phyloP scores from a whole-genome alignment of 768 basidiomycete species.

The Xerocomus spinulosus region DNA sequence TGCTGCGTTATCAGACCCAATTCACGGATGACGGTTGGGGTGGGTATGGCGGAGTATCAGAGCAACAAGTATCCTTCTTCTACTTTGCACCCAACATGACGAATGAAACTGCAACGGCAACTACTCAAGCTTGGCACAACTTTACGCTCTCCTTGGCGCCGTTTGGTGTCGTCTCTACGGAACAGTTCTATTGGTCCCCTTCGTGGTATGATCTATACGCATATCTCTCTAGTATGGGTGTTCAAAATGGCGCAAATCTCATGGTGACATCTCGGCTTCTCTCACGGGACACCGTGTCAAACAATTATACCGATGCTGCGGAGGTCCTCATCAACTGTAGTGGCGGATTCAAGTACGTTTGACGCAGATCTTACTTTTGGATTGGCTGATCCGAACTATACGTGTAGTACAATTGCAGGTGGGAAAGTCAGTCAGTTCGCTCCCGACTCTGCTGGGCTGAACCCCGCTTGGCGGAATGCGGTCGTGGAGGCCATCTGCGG shows the following conservation, averaged over 20 bases:
- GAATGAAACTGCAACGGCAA: slow-evolving; percentile 31
- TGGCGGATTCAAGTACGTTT: slow-evolving; percentile 5
- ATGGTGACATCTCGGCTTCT: slow-evolving; percentile 9
- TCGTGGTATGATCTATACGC: slow-evolving; percentile 8
- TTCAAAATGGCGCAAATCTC: not conserved
- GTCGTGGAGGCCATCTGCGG: slow-evolving; percentile 29
- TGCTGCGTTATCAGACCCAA: slow-evolving; percentile 31
- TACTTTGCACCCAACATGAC: slow-evolving; percentile 36
- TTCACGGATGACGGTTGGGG: slow-evolving; percentile 44
- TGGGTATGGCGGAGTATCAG: slow-evolving; percentile 27
- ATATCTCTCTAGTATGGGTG: not conserved
- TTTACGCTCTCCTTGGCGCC: slow-evolving; percentile 13
- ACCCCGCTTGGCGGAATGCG: slow-evolving; percentile 46
- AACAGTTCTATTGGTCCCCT: not conserved
- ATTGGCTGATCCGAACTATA: not conserved
- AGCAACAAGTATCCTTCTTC: slow-evolving; percentile 9
- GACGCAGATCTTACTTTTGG: too few species aligned
- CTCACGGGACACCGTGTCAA: slow-evolving; percentile 8
- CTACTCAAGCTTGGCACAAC: slow-evolving; percentile 32
- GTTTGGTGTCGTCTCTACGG: slow-evolving; percentile 1
- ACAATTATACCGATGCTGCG: slow-evolving; percentile 2
- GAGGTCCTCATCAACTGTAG: slow-evolving; percentile 6
- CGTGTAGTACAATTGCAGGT: slow-evolving; percentile 37
- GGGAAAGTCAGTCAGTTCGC: slow-evolving; percentile 38
- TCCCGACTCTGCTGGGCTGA: slow-evolving; percentile 37